A percentile compares a stretch with the other conserved stretches of the same genome.
phyloP scores from a whole-genome alignment of 2,329 filamentous ascomycete genomes.

The Torrubiella hemipterigena region DNA sequence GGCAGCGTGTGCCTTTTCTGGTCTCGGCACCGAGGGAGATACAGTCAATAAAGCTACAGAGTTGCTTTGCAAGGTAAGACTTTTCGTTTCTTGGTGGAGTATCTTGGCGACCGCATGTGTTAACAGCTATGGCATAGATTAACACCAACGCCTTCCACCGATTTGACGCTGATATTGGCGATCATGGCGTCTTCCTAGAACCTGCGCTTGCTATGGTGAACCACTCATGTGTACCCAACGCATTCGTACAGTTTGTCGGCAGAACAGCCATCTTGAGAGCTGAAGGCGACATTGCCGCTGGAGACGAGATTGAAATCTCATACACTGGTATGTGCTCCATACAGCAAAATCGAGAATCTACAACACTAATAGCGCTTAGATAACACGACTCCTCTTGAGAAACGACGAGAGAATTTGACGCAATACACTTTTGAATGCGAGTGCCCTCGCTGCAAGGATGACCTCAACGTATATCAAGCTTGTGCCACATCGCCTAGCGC shows the following conservation, averaged over 20 bases:
- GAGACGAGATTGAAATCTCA: conserved; percentile 48
- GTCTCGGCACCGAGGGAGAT: conserved; percentile 21
- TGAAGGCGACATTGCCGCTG: conserved; percentile 32
- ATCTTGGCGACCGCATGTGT: too few relatives aligned
- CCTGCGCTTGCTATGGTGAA: conserved; percentile 46
- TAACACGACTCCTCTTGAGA: conserved; percentile 29
- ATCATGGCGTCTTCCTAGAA: conserved; percentile 44
- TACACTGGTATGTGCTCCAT: conserved; percentile 39
- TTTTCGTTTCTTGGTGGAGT: too few relatives aligned
- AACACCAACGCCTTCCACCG: conserved; percentile 51
- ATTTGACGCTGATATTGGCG: conserved; percentile 37
- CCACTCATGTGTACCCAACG: conserved; percentile 50
- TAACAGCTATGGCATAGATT: conserved; percentile 25
- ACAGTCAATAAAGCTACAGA: conserved; percentile 28
- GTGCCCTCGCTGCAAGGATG: conserved; percentile 35
- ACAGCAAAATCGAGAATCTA: not conserved
- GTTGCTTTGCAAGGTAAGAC: conserved; percentile 40
- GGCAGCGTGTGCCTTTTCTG: conserved; percentile 28
- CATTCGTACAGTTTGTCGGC: conserved; percentile 42
- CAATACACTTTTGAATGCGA: conserved; percentile 41
- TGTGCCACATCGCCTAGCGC: conserved; percentile 28
- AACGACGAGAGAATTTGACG: conserved; percentile 28
- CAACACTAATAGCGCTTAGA: conserved; percentile 28
- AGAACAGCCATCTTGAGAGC: conserved; percentile 39
- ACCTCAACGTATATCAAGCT: conserved; percentile 43